Evolutionary conservation across 1,284 basidiomycete species (phyloP).

Genomic region (Sphaerobolus stellatus): DNA sequence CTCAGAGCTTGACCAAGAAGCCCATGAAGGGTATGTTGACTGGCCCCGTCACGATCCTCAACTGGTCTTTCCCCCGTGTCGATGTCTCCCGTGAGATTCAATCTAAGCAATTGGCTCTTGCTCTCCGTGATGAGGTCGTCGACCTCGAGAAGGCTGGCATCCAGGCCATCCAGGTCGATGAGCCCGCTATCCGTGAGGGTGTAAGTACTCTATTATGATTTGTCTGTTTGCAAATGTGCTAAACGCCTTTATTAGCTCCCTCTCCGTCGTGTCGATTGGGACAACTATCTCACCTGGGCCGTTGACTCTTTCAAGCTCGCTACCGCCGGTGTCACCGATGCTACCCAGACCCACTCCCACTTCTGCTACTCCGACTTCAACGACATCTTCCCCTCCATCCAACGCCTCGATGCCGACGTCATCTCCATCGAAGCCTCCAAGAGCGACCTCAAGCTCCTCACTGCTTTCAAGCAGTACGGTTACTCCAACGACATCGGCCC

Average conservation of each 20-base stretch:
- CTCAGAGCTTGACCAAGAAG: conserved; percentile 90
- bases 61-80: conserved; percentile 99
- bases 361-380: conserved; percentile 98
- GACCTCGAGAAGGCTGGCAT: conserved; percentile 99
- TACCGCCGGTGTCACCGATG: conserved; percentile 90
- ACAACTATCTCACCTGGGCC: conserved; percentile 93
- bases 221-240: not conserved
- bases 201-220: conserved; percentile 42
- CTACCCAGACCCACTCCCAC: conserved; percentile 95
- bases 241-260: conserved; percentile 62
- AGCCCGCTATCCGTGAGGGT: conserved; percentile 99
- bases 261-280: conserved; percentile 93
- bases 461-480: conserved; percentile 92
- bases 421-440: conserved; percentile 99
- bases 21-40: conserved; percentile 99
- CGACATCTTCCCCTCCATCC: conserved; percentile 98
- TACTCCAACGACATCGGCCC: conserved; percentile 99
- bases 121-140: conserved; percentile 96
- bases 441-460: conserved; percentile 96
- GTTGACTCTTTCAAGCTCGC: conserved; percentile 97
- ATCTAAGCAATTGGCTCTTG: conserved; percentile 97
- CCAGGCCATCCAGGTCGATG: conserved; percentile 98
- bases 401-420: conserved; percentile 97
- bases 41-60: conserved; percentile 95
- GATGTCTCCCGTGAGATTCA: conserved; percentile 97